Evolutionary conservation across 1,284 basidiomycete species (phyloP), one percentile per base, ranked within the genome.

Genomic region (Austroboletus sp.): DNA sequence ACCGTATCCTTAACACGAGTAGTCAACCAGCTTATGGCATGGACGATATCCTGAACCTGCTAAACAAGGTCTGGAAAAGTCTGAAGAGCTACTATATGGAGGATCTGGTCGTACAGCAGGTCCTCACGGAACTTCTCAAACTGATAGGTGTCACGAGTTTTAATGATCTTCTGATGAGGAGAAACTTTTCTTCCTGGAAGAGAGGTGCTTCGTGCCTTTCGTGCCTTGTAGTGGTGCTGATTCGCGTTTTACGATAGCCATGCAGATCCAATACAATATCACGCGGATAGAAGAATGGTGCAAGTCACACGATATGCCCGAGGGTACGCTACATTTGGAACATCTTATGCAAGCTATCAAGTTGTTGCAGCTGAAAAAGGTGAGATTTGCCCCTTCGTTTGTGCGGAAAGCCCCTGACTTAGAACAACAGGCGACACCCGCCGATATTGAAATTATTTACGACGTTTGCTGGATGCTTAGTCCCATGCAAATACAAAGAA

Each of bases 391-490:
- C 16, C 26, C 30, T 23, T 1, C 19, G 31, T 16, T 12, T 23
- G 6, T 5, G 32, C 42, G 15, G 7, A 37, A 32, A 16, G 43
- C 57, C 34, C 54, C 42, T 48, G 39, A 54, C 41, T 35, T 17
- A 3, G 13, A 39, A 49, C 48, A 26, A 43, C 44, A 94, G 90
- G 85, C 91, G 7, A 90, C 91, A 1, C 75, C 89, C 32, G 84
- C 85, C 21, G 93, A 98, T 65, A 96, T 98, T 54, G 93, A 98
- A 67, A 98, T 98, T 58, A 95, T 98, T 58, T 98, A 97, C 64
- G 89, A 96, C 64, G 95, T 98, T 45, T 98, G 94, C 75, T 98
- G 96, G 96, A 98, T 99, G 85, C 75, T 99, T 44, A 98, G 93
- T 49, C 96, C 96, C 0, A 95, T 95, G 64, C 96, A 99, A 68